A percentile compares a stretch with the other conserved stretches of the same genome.
These are phyloP conservation scores for Chlorella sp. DNA, from an alignment of 139 green algal genomes.

Conservation along the genomic window DNA sequence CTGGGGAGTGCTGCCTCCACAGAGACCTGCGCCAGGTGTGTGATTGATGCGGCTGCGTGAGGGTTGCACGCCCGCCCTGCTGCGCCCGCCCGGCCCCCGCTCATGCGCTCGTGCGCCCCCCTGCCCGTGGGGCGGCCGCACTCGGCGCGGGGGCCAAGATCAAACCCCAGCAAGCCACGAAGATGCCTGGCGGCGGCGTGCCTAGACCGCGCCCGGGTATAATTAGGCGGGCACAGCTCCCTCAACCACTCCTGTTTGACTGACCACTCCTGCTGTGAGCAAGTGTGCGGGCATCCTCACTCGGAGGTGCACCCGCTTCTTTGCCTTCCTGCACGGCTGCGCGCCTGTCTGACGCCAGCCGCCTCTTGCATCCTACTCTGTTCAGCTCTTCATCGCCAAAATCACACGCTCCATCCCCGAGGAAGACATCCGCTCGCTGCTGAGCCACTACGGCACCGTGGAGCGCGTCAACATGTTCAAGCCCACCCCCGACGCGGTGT, in stretches of 20 bases:
- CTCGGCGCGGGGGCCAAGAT: background rate
- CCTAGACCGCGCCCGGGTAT: background rate
- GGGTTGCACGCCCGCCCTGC: too few species aligned
- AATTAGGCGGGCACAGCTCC: background rate
- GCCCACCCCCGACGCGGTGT: constrained; percentile 19
- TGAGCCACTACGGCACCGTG: constrained; percentile 17
- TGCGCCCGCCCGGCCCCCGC: background rate
- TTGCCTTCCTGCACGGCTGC: background rate
- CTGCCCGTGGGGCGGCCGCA: background rate
- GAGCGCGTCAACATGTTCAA: constrained; percentile 34
- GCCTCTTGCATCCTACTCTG: background rate
- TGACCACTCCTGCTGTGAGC: background rate
- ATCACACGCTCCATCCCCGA: background rate
- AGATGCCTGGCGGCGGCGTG: background rate
- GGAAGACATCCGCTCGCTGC: constrained; percentile 12
- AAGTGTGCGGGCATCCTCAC: too few species aligned
- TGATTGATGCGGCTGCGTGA: too few species aligned
- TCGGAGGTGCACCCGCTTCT: background rate
- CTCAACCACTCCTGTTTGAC: background rate
- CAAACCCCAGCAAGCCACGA: background rate
- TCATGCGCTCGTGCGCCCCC: too few species aligned
- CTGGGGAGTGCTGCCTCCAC: too few species aligned
- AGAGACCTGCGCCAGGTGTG: too few species aligned
- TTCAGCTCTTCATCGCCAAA: constrained; percentile 27
- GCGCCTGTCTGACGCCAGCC: background rate